These are phyloP conservation scores for Metarhizium guizhouense DNA, from an alignment of 2,329 filamentous ascomycete species.

Conservation along the genomic window DNA sequence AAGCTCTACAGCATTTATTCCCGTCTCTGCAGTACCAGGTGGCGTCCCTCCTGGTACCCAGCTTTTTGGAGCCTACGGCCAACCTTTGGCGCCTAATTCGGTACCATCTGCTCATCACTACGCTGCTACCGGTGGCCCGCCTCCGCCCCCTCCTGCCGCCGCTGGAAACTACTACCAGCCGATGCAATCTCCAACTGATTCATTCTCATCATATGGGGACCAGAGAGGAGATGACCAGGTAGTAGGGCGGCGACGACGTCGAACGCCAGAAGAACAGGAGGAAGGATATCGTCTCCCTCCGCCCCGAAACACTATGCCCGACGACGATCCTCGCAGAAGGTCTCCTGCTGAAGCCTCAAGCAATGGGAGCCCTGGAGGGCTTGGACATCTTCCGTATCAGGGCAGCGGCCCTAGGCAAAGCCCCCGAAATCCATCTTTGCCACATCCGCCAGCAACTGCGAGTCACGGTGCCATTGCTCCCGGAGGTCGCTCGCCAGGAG, in stretches of 20 bases:
- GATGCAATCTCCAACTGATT: constrained; percentile 35
- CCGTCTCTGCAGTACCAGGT: constrained; percentile 49
- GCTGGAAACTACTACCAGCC: constrained; percentile 33
- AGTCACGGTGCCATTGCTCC: constrained; percentile 20
- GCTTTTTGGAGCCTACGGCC: constrained; percentile 48
- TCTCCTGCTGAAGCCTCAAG: constrained; percentile 42
- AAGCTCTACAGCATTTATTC: constrained; percentile 48
- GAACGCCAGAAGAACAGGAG: constrained; percentile 29
- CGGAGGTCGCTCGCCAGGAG: constrained; percentile 27
- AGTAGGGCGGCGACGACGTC: constrained; percentile 24
- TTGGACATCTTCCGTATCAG: constrained; percentile 29
- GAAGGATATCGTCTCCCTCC: constrained; percentile 37
- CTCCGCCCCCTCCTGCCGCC: constrained; percentile 13
- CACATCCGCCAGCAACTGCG: not conserved
- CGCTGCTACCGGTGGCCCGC: constrained; percentile 10
- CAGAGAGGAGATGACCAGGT: constrained; percentile 22
- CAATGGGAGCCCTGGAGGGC: constrained; percentile 36
- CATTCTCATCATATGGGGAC: constrained; percentile 30
- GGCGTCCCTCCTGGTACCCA: constrained; percentile 47
- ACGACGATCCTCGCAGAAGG: constrained; percentile 41
- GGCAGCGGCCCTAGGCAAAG: constrained; percentile 26
- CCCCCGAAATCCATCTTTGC: constrained; percentile 29
- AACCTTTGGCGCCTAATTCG: constrained; percentile 35
- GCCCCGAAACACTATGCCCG: constrained; percentile 29
- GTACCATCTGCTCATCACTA: constrained; percentile 17